Base-by-base conservation (phyloP, 139 green algal species). In the Asterochloris erici region DNA sequence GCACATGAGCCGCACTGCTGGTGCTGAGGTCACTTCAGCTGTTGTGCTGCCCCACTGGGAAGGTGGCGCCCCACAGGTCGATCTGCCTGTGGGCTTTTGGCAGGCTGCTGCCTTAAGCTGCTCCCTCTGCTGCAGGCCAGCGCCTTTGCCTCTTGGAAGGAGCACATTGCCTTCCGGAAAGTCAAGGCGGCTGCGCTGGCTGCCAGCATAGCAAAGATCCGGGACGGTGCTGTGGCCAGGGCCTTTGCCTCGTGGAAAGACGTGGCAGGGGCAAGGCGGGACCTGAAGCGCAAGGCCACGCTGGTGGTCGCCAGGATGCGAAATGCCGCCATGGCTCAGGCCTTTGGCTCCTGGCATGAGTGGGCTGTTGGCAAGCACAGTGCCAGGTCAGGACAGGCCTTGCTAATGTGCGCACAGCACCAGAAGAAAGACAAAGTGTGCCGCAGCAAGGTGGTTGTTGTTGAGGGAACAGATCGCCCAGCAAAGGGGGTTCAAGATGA, bases 341-440 rank as follows among this genome's bases (percentile, higher is more conserved):
- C 63, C 26, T 82, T 82, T 27, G 61, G 62, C 69, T n/a, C 78
- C 63, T 82, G 78, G 78, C 14, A 73, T 21, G 78, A 82, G n/a
- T 82, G 78, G 78, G 63, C 78, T 23, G 78, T 63, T 63, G 63
- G 63, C 11, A 61, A 82, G 63, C 61, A 74, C n/a, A 63, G 73
- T 29, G 61, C 61, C 62, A 82, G 78, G 78, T 82, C 6, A 64
- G 63, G 23, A 4, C 24, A 29, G 9, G 4, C 19, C 21, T 24
- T 26, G 66, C 66, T 9, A 24, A 21, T 73, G 66, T 24, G 23
- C 21, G 66, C 66, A 73, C 21, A 73, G 66, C 21, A 73, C 66
- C 1, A 21, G 23, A 24, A 73, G 66, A 73, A 54, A 54, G 38
- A 6, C 38, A 54, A 54, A 54, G 38, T 6, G 38, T 54, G 38